Conservation (phyloP, 192 early-diverging fungal species). For the Linnemannia exigua region DNA sequence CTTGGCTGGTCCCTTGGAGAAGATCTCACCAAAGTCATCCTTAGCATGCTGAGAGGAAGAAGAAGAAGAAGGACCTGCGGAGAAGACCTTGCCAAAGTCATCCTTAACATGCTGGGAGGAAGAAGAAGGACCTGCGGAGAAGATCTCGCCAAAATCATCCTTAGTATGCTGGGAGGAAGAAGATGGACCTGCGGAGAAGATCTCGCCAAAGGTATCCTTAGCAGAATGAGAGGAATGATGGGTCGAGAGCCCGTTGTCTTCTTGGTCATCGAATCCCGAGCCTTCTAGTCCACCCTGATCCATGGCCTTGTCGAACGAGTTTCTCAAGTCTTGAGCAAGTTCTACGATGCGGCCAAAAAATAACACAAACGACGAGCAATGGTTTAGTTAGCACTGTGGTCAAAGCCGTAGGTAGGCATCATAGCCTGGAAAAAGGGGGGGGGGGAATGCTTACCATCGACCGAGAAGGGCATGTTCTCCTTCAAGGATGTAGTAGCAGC, state of each 20-base stretch:
- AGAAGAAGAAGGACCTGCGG: background rate
- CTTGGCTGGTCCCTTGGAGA: background rate
- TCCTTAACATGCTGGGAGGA: background rate
- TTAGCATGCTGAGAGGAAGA: background rate
- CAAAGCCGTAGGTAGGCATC: too few relatives aligned
- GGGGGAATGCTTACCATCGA: constrained; percentile 9
- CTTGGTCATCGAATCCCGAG: constrained; percentile 11
- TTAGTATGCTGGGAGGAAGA: background rate
- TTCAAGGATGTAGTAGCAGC: constrained; percentile 9
- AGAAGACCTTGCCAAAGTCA: background rate
- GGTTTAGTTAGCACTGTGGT: too few relatives aligned
- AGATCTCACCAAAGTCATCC: background rate
- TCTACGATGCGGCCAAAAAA: background rate
- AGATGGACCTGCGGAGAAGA: background rate
- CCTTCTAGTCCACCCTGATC: constrained; percentile 14
- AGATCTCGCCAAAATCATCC: too few relatives aligned
- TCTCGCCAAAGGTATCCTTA: too few relatives aligned
- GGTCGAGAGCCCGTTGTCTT: background rate
- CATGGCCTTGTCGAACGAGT: constrained; percentile 17
- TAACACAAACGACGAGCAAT: too few relatives aligned
- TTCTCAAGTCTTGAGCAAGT: background rate
- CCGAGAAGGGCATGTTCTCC: background rate
- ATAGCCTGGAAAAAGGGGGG: too few relatives aligned
- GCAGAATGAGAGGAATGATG: too few relatives aligned
- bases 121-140: background rate